Conservation (phyloP, 2,329 filamentous ascomycete species). For the Ophiostoma ulmi region DNA sequence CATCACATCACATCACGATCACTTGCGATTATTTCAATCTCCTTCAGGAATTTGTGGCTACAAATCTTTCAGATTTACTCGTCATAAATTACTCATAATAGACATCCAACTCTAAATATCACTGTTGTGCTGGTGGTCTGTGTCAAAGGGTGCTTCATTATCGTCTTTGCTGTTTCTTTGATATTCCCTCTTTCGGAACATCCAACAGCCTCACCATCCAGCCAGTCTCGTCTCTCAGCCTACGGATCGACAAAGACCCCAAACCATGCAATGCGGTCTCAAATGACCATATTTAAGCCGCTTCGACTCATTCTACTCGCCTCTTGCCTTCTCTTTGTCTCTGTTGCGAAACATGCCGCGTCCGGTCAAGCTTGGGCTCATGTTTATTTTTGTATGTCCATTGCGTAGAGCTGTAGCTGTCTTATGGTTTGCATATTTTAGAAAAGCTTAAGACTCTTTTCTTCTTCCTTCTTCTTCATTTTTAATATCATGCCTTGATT, state of each 20-base stretch:
- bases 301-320: not conserved
- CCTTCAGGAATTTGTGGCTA: no score
- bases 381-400: conserved; percentile 8
- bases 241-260: not conserved
- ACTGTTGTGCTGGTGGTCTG: not conserved
- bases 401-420: not conserved
- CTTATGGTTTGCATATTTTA: not conserved
- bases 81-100: not conserved
- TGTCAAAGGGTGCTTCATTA: not conserved
- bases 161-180: not conserved
- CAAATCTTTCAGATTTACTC: not conserved
- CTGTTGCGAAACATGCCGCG: not conserved
- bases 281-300: not conserved
- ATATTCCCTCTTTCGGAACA: conserved; percentile 14
- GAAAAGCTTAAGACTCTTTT: no score
- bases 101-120: not conserved
- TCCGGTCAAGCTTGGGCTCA: not conserved
- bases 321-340: not conserved
- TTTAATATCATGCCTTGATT: not conserved
- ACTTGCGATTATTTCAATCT: no score
- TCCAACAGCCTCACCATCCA: not conserved
- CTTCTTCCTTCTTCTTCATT: not conserved
- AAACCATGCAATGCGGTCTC: not conserved
- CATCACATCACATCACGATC: not conserved
- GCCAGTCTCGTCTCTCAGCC: not conserved